Evolutionary conservation across 805 yeast genomes (phyloP), one percentile per base, ranked within the genome.

Genomic region (Metschnikowia proteae): DNA sequence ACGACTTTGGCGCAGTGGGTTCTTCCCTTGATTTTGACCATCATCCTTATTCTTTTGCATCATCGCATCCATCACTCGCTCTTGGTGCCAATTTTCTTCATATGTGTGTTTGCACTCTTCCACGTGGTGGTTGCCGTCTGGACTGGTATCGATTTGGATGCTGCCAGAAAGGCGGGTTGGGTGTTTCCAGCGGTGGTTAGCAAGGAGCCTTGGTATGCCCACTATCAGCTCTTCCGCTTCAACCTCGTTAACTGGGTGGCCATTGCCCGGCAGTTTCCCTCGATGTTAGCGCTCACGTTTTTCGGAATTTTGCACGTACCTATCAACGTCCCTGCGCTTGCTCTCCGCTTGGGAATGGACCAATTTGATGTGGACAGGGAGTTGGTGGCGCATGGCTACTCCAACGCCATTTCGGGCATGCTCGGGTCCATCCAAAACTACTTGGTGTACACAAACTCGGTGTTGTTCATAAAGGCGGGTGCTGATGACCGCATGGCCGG

Each of bases 271-370:
- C 88, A 90, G 60, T 52, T 90, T 17, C 99, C 99, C 5, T 86
- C 96, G 2, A 94, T 94, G 97, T 69, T 92, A 47, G 99, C 99
- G 0, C 73, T 94, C 54, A 91, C 98, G 0, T 94, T 94, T 63
- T 94, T 94, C 61, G 99, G 99, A 9, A 86, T 94, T 35, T 70
- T 94, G 47, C 99, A 94, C 60, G 99, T 94, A 8, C 99, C 99
- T 3, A 94, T 94, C 51, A 94, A 94, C 63, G 97, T 94, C 10
- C 99, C 99, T 1, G 98, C 99, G 0, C 74, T 94, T 41, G 97
- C 98, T 0, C 94, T 91, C 13, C 86, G 96, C 5, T 79, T 88
- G 0, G 88, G 88, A 3, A 84, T 87, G 78, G 94, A 87, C 65
- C 83, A 84, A 48, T 81, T 87, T 56, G 96, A 91, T 63, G 96